Base-by-base conservation (phyloP, 2,329 filamentous ascomycete species). In the Fusarium neocosmosporiellum region DNA sequence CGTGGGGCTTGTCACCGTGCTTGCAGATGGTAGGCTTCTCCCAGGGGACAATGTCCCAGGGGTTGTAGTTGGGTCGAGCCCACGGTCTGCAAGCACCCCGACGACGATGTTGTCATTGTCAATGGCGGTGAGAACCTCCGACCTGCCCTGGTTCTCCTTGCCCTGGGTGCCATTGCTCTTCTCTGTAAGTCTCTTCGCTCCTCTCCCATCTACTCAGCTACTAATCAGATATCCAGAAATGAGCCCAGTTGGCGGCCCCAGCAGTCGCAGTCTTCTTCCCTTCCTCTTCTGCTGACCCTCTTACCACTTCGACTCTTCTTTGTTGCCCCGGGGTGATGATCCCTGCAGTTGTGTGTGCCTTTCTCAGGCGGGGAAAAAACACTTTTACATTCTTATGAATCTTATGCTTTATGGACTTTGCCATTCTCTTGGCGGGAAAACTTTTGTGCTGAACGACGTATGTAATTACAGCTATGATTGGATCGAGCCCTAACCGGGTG, bases 51-150 rank as follows among this genome's bases (percentile, higher is more conserved):
- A 71, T 24, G 0, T 59, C 53, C n/a, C 29, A 71, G 3, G 69
- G 69, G 69, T 39, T 71, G 57, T 71, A 71, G 1, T n/a, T n/a
- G 57, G 27, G 70, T 57, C 43, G 70, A 72, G 66, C 70, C 70
- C 29, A 71, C 66, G 22, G 70, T 73, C 13, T 72, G 70, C 63
- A 70, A 73, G 59, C 43, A 72, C 36, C 37, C 59, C 10, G 22
- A 9, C 7, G 70, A 73, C 33, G 70, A 73, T n/a, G 43, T 65
- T 50, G 70, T 72, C 59, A 70, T 73, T 29, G 70, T 72, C 24
- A 67, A 43, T 22, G 63, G 70, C 9, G 63, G 70, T 24, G 70
- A 72, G 43, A 57, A 43, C 20, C 50, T 72, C 34, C 70, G 67
- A 58, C 70, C 70, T 14, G 70, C 63, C 24, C 70, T 72, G 54